phyloP scores from a whole-genome alignment of 805 yeast genomes.

The Cyberlindnera saturnus region DNA sequence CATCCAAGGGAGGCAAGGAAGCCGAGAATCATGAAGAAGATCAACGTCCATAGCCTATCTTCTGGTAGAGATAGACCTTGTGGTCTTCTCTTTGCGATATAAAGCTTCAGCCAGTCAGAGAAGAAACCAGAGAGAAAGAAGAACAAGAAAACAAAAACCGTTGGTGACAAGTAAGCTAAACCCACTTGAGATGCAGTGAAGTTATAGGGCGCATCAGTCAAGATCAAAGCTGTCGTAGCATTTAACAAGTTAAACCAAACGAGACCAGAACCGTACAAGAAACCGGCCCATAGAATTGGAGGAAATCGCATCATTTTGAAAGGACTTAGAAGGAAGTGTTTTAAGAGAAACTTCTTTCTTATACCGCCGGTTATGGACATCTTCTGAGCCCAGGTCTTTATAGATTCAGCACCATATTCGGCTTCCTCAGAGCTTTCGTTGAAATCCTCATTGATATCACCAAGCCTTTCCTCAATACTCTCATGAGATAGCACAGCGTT shows the following conservation, averaged over 20 bases:
- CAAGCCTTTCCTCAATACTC: conserved; percentile 15
- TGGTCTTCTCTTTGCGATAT: conserved; percentile 40
- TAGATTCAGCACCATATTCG: conserved; percentile 16
- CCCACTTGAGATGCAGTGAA: conserved; percentile 44
- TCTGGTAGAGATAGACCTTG: conserved; percentile 52
- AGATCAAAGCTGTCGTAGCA: conserved; percentile 39
- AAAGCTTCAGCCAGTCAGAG: conserved; percentile 45
- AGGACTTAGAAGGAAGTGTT: conserved; percentile 31
- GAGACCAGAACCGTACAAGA: conserved; percentile 42
- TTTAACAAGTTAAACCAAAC: conserved; percentile 44
- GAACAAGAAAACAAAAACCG: conserved; percentile 38
- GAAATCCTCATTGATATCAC: conserved; percentile 24
- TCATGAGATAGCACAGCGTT: conserved; percentile 11
- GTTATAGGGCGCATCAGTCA: conserved; percentile 43
- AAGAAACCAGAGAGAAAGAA: conserved; percentile 43
- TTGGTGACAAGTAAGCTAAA: conserved; percentile 46
- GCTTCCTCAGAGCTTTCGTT: conserved; percentile 22
- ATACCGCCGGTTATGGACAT: conserved; percentile 37
- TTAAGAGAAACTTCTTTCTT: conserved; percentile 25
- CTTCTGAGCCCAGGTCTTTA: conserved; percentile 37
- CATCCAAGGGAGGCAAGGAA: conserved; percentile 54
- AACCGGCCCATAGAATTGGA: conserved; percentile 52
- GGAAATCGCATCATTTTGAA: conserved; percentile 41
- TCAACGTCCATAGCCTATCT: conserved; percentile 49
- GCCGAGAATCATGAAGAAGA: conserved; percentile 41